Evolutionary conservation across 441 rosid genomes (phyloP).

Genomic region (Melastoma candidum): DNA sequence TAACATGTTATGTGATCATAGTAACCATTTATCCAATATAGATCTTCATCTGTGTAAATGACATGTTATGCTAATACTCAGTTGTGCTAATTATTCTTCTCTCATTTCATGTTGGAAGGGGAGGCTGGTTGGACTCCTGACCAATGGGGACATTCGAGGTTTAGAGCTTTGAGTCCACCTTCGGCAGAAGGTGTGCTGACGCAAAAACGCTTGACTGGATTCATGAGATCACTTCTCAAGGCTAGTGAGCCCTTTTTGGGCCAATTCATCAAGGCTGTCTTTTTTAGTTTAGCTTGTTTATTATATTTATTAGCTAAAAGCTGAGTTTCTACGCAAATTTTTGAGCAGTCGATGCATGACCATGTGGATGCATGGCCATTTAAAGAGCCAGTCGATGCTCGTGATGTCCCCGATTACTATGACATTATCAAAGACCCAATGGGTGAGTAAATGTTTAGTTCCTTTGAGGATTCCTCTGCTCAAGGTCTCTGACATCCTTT

Average conservation of each 20-base stretch:
- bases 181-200: conserved; percentile 40
- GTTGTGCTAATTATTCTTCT: no score
- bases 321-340: neutral
- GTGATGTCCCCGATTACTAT: conserved; percentile 97
- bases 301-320: no score
- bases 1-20: no score
- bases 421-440: conserved; percentile 96
- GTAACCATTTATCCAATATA: no score
- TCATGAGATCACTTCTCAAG: conserved; percentile 91
- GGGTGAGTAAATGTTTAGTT: conserved; percentile 42
- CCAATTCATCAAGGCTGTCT: no score
- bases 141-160: conserved; percentile 92
- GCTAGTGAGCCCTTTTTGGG: conserved; percentile 23
- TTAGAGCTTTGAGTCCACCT: conserved; percentile 44
- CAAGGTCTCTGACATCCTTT: no score
- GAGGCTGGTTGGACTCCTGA: conserved; percentile 99
- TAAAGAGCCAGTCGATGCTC: conserved; percentile 91
- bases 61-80: no score
- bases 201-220: conserved; percentile 67
- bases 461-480: no score
- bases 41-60: no score
- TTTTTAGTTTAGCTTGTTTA: no score
- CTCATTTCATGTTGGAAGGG: conserved; percentile 25
- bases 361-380: conserved; percentile 98
- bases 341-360: conserved; percentile 73